Percentiles rank a stretch among this genome's conserved stretches.
Conservation (phyloP, 164 flowering plant genomes). For the Stephania yunnanensis region DNA sequence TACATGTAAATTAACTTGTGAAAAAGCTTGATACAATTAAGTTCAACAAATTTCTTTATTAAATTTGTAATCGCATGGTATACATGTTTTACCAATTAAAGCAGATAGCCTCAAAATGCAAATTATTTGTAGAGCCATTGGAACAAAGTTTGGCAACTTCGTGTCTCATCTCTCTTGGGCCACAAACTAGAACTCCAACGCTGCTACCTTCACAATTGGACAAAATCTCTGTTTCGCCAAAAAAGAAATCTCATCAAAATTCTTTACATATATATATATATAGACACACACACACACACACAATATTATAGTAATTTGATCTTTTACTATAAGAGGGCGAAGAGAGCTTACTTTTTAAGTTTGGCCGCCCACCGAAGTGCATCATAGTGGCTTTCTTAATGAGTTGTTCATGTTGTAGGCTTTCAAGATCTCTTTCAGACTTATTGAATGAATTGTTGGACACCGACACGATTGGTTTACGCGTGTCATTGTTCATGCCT, state of each 20-base stretch:
- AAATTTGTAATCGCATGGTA: too few relatives aligned
- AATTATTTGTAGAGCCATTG: conserved; percentile 38
- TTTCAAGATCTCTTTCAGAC: conserved; percentile 52
- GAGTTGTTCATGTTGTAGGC: conserved; percentile 49
- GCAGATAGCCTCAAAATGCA: conserved; percentile 60
- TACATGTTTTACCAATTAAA: conserved; percentile 42
- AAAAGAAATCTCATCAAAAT: neutral
- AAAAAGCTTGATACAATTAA: too few relatives aligned
- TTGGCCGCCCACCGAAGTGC: conserved; percentile 62
- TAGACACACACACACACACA: too few relatives aligned
- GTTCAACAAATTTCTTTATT: too few relatives aligned
- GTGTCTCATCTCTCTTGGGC: conserved; percentile 50
- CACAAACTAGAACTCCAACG: conserved; percentile 52
- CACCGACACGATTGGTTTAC: conserved; percentile 29
- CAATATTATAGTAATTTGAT: too few relatives aligned
- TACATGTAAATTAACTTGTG: too few relatives aligned
- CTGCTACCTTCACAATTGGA: conserved; percentile 33
- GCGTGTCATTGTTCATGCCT: conserved; percentile 20
- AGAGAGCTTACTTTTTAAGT: conserved; percentile 32
- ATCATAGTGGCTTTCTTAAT: conserved; percentile 37
- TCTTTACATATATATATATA: too few relatives aligned
- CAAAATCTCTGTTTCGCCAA: conserved; percentile 36
- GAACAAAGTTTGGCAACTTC: conserved; percentile 60
- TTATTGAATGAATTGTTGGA: conserved; percentile 14
- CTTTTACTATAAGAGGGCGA: too few relatives aligned